Conservation (phyloP, 257 asterid species). For the Capsicum pubescens region DNA sequence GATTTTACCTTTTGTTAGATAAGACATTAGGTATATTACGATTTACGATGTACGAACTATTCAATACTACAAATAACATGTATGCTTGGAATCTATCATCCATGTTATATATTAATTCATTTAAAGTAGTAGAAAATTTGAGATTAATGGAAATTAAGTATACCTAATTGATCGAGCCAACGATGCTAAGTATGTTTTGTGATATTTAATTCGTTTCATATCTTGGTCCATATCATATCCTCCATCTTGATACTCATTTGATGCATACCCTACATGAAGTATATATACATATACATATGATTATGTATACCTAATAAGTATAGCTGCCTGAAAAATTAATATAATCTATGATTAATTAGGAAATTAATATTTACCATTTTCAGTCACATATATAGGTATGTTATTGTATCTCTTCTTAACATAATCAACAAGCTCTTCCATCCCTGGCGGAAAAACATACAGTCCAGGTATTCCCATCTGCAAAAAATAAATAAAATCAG, state of each 20-base stretch:
- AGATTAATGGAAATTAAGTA: no score
- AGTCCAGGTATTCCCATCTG: slow-evolving; percentile 60
- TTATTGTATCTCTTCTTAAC: slow-evolving; percentile 64
- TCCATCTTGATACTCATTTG: slow-evolving; percentile 35
- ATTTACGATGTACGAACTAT: no score
- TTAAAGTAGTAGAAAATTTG: no score
- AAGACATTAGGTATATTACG: no score
- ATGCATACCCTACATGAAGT: slow-evolving; percentile 53
- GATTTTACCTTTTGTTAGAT: no score
- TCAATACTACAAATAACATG: no score
- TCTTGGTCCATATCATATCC: slow-evolving; percentile 46
- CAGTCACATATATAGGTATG: slow-evolving; percentile 70
- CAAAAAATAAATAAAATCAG: background rate
- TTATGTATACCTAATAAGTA: no score
- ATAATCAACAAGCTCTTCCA: slow-evolving; percentile 57
- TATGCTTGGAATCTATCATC: no score
- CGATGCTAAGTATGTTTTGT: slow-evolving; percentile 58
- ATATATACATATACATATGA: no score
- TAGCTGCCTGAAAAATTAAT: no score
- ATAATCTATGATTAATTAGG: background rate
- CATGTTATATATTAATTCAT: no score
- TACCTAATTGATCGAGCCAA: slow-evolving; percentile 58
- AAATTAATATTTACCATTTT: slow-evolving; percentile 57
- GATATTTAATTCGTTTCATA: slow-evolving; percentile 54
- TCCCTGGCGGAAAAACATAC: slow-evolving; percentile 68